Base-by-base conservation (phyloP, 1,284 basidiomycete genomes). In the Chalciporus sp. region DNA sequence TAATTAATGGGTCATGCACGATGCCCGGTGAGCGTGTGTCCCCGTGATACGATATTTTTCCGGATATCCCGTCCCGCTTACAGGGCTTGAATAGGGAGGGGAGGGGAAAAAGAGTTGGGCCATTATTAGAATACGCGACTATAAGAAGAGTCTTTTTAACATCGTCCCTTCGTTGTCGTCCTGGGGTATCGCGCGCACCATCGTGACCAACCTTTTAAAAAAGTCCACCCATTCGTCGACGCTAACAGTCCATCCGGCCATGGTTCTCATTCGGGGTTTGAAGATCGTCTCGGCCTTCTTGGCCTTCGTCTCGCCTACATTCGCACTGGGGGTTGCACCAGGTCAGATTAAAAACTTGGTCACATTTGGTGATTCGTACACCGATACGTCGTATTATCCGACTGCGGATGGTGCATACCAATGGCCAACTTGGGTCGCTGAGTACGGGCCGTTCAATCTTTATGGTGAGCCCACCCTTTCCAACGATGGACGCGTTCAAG, bases 281-380 rank as follows among this genome's bases (percentile, higher is more conserved):
- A 39, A 46, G 37, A 43, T 67, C 12, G 51, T 23, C 0, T 48
- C 42, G 9, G 29, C 49, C 14, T 6, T 64, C 26, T 33, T 66
- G 43, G 47, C 61, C 7, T 23, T 68, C 16, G 42, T 46, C n/a
- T 17, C 39, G 10, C 49, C 54, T 2, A 55, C 52, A 11, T 23
- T 55, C 28, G 52, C 56, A 1, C 31, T 49, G 3, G 67, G 59
- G n/a, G 64, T 62, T 12, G 49, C 49, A 17, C 60, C 65, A 4
- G 68, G 69, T 14, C 74, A 74, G 50, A 74, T 78, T 56, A 76
- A 72, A 52, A 76, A 70, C 46, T 64, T 77, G 14, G 76, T 74
- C 45, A 76, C 75, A 1, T 78, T 78, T 48, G 78, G 78, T 4
- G 77, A 79, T 59, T 77, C 76, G 33, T 79, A 78, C 59, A 74